Evolutionary conservation across 73 alveolate genomes (phyloP), one percentile per base, ranked within the genome.

Genomic region (Urostyla sp.): DNA sequence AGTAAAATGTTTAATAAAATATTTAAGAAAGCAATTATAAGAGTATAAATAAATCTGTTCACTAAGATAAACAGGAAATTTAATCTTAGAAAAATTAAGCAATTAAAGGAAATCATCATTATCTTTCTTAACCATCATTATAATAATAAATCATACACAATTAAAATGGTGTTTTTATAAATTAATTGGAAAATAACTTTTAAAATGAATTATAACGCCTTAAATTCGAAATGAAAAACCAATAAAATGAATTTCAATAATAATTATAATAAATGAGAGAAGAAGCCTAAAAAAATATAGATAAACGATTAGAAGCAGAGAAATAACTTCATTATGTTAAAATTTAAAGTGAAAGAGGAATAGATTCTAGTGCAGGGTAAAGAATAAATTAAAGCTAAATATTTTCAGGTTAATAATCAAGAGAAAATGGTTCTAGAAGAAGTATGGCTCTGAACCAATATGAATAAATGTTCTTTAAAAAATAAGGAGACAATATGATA

Each of bases 271-370:
- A 46, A 40, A 20, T 69, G 34, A 69, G 83, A 24, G 36, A 46
- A 6, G 83, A 69, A 27, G 83, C 83, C 7, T 49, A 69, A 26
- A 45, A 54, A 49, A 69, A 69, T 30, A 69, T 69, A 10, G 83
- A 69, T 13, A 30, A 48, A 27, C 44, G 83, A 69, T 1, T 48
- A 13, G 28, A 69, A 32, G 83, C 83, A 27, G 83, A 69, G 38
- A 18, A 48, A 45, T 67, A 69, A 26, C 23, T 69, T 15, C 8
- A 69, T 7, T 46, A 69, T 34, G 54, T 49, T 0, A 69, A 34
- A 23, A 15, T 48, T 24, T 31, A 49, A 34, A 37, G 72, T 11
- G 24, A 69, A 27, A 44, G 69, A 46, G 67, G 30, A 5, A 24
- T 38, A 1, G n/a, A n/a, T n/a, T n/a, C n/a, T n/a, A n/a, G n/a